These are phyloP conservation scores for Glycine latifolia DNA, from an alignment of 306 rosid species.

Conservation along the genomic window DNA sequence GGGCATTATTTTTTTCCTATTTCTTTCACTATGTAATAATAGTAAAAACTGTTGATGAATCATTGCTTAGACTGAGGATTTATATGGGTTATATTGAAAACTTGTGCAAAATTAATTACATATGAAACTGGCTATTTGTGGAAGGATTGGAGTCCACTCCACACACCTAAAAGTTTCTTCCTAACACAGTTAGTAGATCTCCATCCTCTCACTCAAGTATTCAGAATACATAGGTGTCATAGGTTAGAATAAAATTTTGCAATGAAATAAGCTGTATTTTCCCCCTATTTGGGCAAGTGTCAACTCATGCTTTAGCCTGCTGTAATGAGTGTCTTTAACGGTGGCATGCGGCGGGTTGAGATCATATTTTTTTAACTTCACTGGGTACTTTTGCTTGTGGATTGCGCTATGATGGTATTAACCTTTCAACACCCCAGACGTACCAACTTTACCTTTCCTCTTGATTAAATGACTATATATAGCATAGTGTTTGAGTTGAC, in stretches of 20 bases:
- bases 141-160: conserved; percentile 13
- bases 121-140: not conserved
- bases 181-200: conserved; percentile 5
- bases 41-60: conserved; percentile 11
- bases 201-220: not conserved
- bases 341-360: not conserved
- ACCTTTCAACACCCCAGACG: conserved; percentile 10
- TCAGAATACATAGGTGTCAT: not conserved
- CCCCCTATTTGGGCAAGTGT: not conserved
- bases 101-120: not conserved
- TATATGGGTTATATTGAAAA: conserved; percentile 25
- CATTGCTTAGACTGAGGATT: not conserved
- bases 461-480: conserved; percentile 6
- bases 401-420: not conserved
- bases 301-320: not conserved
- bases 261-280: not conserved
- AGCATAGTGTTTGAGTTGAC: not conserved
- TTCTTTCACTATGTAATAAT: not conserved
- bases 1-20: not conserved
- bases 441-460: not conserved
- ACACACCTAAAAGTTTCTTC: conserved; percentile 1
- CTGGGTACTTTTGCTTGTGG: not conserved
- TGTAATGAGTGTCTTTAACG: not conserved
- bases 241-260: not conserved
- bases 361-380: not conserved